phyloP scores from a whole-genome alignment of 768 basidiomycete genomes.

The Chiua virens region DNA sequence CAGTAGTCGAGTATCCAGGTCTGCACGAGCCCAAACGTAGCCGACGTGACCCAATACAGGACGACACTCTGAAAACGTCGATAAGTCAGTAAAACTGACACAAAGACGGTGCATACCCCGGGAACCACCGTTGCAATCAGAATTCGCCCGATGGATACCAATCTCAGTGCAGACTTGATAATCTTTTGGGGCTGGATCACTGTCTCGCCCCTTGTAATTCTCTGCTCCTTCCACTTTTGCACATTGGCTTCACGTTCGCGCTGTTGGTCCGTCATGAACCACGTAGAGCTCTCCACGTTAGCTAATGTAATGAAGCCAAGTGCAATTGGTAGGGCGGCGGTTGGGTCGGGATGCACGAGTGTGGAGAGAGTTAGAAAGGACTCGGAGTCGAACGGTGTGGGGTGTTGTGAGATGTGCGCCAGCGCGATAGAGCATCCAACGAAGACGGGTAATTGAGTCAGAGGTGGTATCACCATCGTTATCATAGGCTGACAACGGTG shows the following conservation, averaged over 20 bases:
- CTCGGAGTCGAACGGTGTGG: constrained; percentile 72
- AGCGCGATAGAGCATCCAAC: constrained; percentile 62
- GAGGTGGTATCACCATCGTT: constrained; percentile 59
- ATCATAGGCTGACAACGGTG: constrained; percentile 56
- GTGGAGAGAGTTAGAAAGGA: constrained; percentile 74
- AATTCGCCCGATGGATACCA: constrained; percentile 65
- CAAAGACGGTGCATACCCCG: constrained; percentile 48
- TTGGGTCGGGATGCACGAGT: constrained; percentile 69
- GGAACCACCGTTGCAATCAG: constrained; percentile 66
- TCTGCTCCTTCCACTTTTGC: constrained; percentile 47
- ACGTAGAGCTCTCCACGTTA: constrained; percentile 75
- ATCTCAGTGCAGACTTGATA: constrained; percentile 54
- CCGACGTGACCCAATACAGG: constrained; percentile 79
- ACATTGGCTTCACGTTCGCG: constrained; percentile 48
- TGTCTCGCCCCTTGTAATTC: constrained; percentile 41
- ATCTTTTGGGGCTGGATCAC: constrained; percentile 48
- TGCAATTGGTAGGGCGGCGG: constrained; percentile 64
- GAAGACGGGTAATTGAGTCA: constrained; percentile 74
- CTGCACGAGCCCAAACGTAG: constrained; percentile 69
- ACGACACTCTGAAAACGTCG: constrained; percentile 49
- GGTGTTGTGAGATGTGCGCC: constrained; percentile 52
- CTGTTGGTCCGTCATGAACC: constrained; percentile 65
- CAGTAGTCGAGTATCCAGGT: constrained; percentile 73
- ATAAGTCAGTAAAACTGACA: constrained; percentile 1
- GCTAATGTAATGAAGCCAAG: constrained; percentile 75